Evolutionary conservation across 2,329 filamentous ascomycete genomes (phyloP), one percentile per base, ranked within the genome.

Genomic region (Thermoascus crustaceus): DNA sequence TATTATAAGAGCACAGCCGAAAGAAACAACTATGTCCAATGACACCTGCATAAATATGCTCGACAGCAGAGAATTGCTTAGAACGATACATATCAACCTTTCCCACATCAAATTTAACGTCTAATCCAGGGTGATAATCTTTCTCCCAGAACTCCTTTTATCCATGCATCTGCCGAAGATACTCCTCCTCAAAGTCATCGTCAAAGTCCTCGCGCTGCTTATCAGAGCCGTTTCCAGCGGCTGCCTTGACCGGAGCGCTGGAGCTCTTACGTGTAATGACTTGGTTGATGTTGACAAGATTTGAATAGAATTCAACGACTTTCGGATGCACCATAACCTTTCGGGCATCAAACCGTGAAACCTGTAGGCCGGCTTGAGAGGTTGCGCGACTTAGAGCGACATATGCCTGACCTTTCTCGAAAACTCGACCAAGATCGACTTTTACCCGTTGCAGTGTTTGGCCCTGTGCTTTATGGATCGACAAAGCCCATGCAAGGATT

Each of bases 361-460:
- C 88, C 54, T 94, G 86, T 13, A 98, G 66, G 1, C 91, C 91
- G 11, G 78, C 73, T 65, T 95, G 87, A 39, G 74, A 84, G 1
- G 86, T 94, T 9, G 91, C 91, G 61, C 91, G 84, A 68, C 85
- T 94, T 9, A 98, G 76, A 34, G 91, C 91, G 34, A 98, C 91
- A 54, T 98, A 98, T 4, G 91, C 91, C 60, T 98, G 91, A 0
- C 91, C 91, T 60, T 94, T 95, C 58, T 98, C 91, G 50, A 98
- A 98, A 1, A 94, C 85, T 42, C 78, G 82, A 19, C 86, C 84
- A 1, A 98, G 71, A 55, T 98, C 87, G 17, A 98, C 91, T 54
- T 94, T 94, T 40, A 98, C 91, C 33, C 89, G 75, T 53, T 94
- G 87, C 17, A 95, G 67, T 21, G 89, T 96, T 59, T 96, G 89